phyloP scores from a whole-genome alignment of 345 rosid genomes.

The Citrus reticulata region DNA sequence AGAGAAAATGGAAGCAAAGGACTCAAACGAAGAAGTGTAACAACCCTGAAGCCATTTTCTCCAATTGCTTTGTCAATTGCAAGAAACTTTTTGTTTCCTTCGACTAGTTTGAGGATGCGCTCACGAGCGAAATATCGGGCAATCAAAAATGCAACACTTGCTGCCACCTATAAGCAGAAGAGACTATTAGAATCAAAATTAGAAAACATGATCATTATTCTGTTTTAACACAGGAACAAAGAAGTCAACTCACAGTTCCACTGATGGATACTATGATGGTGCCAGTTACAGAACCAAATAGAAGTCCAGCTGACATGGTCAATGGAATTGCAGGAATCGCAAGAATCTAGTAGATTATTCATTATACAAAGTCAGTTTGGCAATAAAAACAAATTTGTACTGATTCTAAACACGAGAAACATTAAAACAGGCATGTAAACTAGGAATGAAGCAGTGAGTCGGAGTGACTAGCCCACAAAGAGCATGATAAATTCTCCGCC shows the following conservation, averaged over 20 bases:
- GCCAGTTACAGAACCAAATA: slow-evolving; percentile 82
- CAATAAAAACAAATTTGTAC: background rate
- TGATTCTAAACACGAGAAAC: background rate
- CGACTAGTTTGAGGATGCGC: slow-evolving; percentile 84
- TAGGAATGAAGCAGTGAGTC: background rate
- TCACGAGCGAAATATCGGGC: slow-evolving; percentile 99
- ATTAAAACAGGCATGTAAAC: background rate
- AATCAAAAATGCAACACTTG: slow-evolving; percentile 85
- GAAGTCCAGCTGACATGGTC: slow-evolving; percentile 99
- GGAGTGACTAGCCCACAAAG: background rate
- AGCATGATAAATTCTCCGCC: background rate
- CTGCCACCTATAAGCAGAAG: slow-evolving; percentile 66
- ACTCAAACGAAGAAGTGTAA: slow-evolving; percentile 88
- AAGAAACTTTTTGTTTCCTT: slow-evolving; percentile 92
- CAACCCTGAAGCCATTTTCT: slow-evolving; percentile 89
- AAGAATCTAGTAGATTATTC: slow-evolving; percentile 50
- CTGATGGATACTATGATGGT: slow-evolving; percentile 96
- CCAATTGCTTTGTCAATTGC: slow-evolving; percentile 99
- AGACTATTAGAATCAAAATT: slow-evolving; percentile 12
- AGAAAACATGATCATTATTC: slow-evolving; percentile 1
- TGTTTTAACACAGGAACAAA: background rate
- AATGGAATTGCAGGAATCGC: slow-evolving; percentile 96
- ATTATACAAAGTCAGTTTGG: slow-evolving; percentile 8
- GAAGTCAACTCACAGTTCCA: slow-evolving; percentile 70
- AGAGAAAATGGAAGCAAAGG: slow-evolving; percentile 97